A percentile compares a stretch with the other conserved stretches of the same genome.
phyloP scores from a whole-genome alignment of 768 basidiomycete genomes.

The Dentipellis fragilis region DNA sequence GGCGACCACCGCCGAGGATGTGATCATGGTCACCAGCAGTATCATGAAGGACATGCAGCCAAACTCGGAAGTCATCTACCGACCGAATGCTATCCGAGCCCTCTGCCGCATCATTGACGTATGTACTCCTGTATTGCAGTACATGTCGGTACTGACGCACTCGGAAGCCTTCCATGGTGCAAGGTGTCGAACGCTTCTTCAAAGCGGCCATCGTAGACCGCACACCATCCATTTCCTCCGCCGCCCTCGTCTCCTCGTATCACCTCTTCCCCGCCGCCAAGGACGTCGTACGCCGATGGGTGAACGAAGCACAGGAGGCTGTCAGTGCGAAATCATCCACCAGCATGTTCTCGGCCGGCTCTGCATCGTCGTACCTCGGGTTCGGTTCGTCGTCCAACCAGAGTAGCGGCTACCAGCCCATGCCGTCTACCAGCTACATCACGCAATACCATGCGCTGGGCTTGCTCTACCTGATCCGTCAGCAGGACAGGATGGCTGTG shows the following conservation, averaged over 20 bases:
- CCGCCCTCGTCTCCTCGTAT: constrained; percentile 93
- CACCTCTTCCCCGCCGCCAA: constrained; percentile 91
- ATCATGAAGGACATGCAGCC: constrained; percentile 99
- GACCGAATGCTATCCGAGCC: constrained; percentile 95
- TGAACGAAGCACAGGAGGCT: constrained; percentile 97
- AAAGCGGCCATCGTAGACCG: constrained; percentile 98
- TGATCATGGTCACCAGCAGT: constrained; percentile 98
- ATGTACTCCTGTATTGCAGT: constrained; percentile 24
- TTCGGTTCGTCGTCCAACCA: constrained; percentile 44
- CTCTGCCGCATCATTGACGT: constrained; percentile 96
- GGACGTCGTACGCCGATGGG: constrained; percentile 97
- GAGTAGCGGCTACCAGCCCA: constrained; percentile 59
- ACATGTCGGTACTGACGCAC: constrained; percentile 1
- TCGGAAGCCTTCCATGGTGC: constrained; percentile 93
- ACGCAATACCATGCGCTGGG: constrained; percentile 97
- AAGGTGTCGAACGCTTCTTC: constrained; percentile 98
- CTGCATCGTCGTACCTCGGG: constrained; percentile 57
- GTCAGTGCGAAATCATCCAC: constrained; percentile 78
- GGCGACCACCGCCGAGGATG: constrained; percentile 91
- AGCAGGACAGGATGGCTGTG: constrained; percentile 97
- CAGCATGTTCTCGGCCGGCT: constrained; percentile 44
- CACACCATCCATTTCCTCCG: constrained; percentile 90
- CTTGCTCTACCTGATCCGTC: constrained; percentile 85
- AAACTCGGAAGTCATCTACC: constrained; percentile 96
- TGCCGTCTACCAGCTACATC: constrained; percentile 85